Evolutionary conservation across 2,329 filamentous ascomycete species (phyloP), one percentile per base, ranked within the genome.

Genomic region (Orbilia blumenaviensis): DNA sequence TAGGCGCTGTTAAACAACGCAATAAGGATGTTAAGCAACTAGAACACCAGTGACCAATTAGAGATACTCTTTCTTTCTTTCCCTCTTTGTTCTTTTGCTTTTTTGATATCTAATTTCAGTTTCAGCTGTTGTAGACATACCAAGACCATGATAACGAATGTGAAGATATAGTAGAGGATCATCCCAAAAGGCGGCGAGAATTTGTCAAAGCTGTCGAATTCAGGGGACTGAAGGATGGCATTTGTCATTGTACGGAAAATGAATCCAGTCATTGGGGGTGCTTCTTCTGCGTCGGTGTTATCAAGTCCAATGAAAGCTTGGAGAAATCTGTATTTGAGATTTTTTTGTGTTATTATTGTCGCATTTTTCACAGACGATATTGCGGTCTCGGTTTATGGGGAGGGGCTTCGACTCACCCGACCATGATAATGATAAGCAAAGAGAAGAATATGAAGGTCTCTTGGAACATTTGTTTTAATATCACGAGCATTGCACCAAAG

Each of bases 401-500:
- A 9, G 3, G 41, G 41, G 3, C 18, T 18, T 38, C 0, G 12
- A 25, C 60, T 42, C 50, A 63, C 8, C 89, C 92, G 34, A 94
- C 82, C 72, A 97, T 87, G 71, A 99, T 90, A 62, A 98, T 90
- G 60, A 91, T 85, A 8, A 99, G 87, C 16, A 99, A 86, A 0
- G 94, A 93, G 81, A 99, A 99, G 86, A 99, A 99, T 63, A 81
- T 80, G 23, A 81, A 78, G 67, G 79, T 80, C 48, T 87, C 86
- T 69, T 85, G 83, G 85, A 87, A 87, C 86, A 87, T 81, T 41
- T 80, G 78, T 82, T 98, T 96, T 48, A 99, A 86, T 1, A 99
- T 94, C 1, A 99, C 94, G 0, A 99, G 88, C 95, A 99, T 99
- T 58, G 94, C 93, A 23, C 95, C 95, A 81, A 99, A 99, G 86